Conservation (phyloP, 2,329 filamentous ascomycete species). For the Phyllosticta citribraziliensis region DNA sequence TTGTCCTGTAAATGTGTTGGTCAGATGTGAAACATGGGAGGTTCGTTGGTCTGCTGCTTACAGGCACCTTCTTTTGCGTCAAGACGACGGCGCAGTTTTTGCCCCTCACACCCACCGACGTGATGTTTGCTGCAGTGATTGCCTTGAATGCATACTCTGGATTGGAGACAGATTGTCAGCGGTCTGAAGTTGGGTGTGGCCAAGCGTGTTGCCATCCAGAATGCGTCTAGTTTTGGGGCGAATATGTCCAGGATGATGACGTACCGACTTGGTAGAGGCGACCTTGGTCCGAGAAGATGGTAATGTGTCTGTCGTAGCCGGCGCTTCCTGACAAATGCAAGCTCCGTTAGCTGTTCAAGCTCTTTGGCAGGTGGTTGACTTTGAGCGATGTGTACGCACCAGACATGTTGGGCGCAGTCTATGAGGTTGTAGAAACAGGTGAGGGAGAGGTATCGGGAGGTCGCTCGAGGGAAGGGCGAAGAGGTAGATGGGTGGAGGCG, state of each 20-base stretch:
- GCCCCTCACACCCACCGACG: conserved; percentile 88
- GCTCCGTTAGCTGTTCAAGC: conserved; percentile 20
- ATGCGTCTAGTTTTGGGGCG: not conserved
- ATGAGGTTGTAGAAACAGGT: not conserved
- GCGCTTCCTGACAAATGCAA: conserved; percentile 52
- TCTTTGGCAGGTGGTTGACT: conserved; percentile 8
- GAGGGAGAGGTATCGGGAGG: not conserved
- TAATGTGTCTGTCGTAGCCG: conserved; percentile 97
- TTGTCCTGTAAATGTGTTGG: conserved; percentile 52
- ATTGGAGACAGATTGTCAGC: not conserved
- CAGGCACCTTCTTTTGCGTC: conserved; percentile 97
- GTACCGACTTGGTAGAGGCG: conserved; percentile 84
- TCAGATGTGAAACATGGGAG: not conserved
- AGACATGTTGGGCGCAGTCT: conserved; percentile 27
- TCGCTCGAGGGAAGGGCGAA: not conserved
- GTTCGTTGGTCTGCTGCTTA: not conserved
- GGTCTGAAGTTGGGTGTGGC: not conserved
- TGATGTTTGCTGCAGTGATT: conserved; percentile 98
- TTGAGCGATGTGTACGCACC: conserved; percentile 20
- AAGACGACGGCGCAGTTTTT: conserved; percentile 96
- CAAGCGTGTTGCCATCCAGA: not conserved
- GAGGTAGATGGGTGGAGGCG: not conserved
- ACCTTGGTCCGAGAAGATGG: conserved; percentile 98
- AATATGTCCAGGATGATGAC: not conserved
- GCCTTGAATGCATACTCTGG: conserved; percentile 99